Evolutionary conservation across 345 rosid species (phyloP).

Genomic region (Rhizophora mangle): DNA sequence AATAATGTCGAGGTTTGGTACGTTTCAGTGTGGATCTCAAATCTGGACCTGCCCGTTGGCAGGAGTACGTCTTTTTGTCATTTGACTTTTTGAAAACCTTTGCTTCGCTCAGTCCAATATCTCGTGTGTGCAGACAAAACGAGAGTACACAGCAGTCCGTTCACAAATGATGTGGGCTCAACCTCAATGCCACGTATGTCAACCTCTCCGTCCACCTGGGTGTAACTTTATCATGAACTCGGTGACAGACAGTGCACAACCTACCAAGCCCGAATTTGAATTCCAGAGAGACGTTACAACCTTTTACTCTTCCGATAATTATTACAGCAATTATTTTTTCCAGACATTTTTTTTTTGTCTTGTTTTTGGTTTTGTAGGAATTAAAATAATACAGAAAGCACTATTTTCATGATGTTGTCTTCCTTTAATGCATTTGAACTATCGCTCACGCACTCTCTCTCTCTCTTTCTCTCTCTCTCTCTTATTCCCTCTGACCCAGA

Average conservation of each 20-base stretch:
- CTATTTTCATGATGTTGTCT: constrained; percentile 5
- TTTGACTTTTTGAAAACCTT: not conserved
- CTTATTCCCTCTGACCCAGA: constrained; percentile 10
- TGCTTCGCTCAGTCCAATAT: constrained; percentile 6
- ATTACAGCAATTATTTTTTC: not conserved
- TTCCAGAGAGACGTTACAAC: constrained; percentile 60
- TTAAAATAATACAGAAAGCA: constrained; percentile 1
- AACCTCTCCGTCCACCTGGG: not conserved
- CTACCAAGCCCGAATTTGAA: constrained; percentile 52
- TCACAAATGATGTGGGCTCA: too few species aligned
- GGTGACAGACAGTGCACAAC: not conserved
- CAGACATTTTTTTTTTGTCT: too few species aligned
- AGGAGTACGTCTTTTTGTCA: not conserved
- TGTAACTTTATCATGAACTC: constrained; percentile 18
- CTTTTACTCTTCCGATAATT: not conserved
- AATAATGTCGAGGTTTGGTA: too few species aligned
- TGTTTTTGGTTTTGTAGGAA: too few species aligned
- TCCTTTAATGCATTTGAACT: constrained; percentile 51
- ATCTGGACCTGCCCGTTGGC: not conserved
- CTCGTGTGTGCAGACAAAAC: too few species aligned
- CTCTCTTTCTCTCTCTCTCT: not conserved
- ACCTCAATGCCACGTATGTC: too few species aligned
- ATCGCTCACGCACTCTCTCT: not conserved
- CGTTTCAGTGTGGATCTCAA: not conserved
- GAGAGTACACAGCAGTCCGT: too few species aligned